Base-by-base conservation (phyloP, 116 monocot genomes). In the Posidonia oceanica region DNA sequence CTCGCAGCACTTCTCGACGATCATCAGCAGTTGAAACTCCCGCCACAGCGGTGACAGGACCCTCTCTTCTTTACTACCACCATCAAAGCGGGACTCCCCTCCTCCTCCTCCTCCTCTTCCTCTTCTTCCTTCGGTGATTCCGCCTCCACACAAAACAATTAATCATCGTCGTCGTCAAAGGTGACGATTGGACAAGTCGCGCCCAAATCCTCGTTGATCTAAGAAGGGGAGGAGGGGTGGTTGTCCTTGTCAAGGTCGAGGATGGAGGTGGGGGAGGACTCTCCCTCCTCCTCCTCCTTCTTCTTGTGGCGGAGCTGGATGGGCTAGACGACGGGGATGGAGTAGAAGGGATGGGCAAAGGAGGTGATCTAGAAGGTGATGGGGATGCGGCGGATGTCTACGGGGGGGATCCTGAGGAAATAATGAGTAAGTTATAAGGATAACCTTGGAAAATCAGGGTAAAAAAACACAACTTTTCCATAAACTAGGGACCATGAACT, bases 1-100 rank as follows among this genome's bases (percentile, higher is more conserved):
- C 67, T 81, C 84, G 44, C 84, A 95, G 40, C 59, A 66, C 71
- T 75, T 86, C 88, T 95, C 95, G 0, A 77, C 75, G 64, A 80
- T 84, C 95, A 91, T 84, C 62, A 78, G 79, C 77, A 81, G 82
- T 61, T 91, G 75, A 16, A 95, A 77, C 63, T 95, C 76, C 76
- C 84, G 38, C 65, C 42, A 72, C 95, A 95, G 5, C 86, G 67
- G 52, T 71, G 76, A 77, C 91, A 95, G 53, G 78, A 21, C 3
- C 84, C 79, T 66, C 80, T 85, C 70, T 79, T 83, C 66, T n/a
- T n/a, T n/a, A n/a, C n/a, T n/a, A 44, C 44, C 44, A 44, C 44
- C 4, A 44, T 10, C 44, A 4, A 61, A 36, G 63, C 39, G 17
- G 22, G 17, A 69, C 79, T 29, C 41, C 53, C 10, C 63, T 3